phyloP scores from a whole-genome alignment of 73 alveolate species.

The Diophrys sp. region DNA sequence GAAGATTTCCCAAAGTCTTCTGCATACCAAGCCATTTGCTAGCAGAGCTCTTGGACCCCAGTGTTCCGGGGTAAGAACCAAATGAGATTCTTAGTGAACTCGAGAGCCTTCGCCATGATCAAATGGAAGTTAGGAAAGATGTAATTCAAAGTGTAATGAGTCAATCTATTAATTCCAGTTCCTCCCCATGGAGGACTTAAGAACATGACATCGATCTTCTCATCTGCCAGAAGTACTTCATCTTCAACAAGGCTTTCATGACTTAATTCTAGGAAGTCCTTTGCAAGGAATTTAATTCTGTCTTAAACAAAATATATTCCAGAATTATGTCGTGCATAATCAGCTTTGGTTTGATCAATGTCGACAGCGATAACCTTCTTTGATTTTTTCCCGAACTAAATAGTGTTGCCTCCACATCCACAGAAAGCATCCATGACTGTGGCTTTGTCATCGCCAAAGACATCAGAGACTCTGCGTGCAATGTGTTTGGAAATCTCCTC shows the following conservation, averaged over 20 bases:
- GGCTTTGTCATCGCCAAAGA: constrained; percentile 23
- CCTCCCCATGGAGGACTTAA: constrained; percentile 89
- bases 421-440: constrained; percentile 84
- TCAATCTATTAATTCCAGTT: constrained; percentile 43
- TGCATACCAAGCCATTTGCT: constrained; percentile 2
- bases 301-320: constrained; percentile 42
- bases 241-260: too few species aligned
- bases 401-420: constrained; percentile 93
- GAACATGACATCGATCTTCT: constrained; percentile 73
- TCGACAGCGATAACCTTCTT: constrained; percentile 34
- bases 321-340: constrained; percentile 42
- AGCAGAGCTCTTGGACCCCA: constrained; percentile 32
- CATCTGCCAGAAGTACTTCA: constrained; percentile 3
- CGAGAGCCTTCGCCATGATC: constrained; percentile 20
- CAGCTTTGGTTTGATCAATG: constrained; percentile 43
- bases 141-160: constrained; percentile 27
- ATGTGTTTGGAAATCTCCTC: constrained; percentile 83
- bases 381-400: constrained; percentile 49
- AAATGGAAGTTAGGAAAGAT: constrained; percentile 37
- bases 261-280: constrained; percentile 33
- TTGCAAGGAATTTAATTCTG: constrained; percentile 16
- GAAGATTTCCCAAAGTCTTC: not conserved
- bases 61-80: constrained; percentile 57
- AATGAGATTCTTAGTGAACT: constrained; percentile 39
- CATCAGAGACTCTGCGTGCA: constrained; percentile 59